phyloP scores from a whole-genome alignment of 371 early-diverging fungal genomes.

The Sporodiniella umbellata region DNA sequence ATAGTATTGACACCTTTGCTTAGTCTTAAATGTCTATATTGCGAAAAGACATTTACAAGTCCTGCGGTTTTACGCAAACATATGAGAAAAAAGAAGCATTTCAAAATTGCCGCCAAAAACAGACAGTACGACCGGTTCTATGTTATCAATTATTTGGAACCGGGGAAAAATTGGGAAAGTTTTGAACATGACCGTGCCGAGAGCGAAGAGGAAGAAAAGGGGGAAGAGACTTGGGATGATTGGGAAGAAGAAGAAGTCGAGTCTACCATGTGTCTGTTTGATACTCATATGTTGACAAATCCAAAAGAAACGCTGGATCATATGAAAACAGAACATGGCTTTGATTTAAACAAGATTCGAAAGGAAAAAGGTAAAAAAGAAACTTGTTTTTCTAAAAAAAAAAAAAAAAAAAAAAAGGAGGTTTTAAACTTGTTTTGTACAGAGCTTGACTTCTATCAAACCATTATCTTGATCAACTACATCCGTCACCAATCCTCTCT shows the following conservation, averaged over 20 bases:
- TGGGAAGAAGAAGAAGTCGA: conserved; percentile 78
- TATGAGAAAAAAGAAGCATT: conserved; percentile 98
- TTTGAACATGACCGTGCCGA: conserved; percentile 80
- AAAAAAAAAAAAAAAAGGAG: not conserved
- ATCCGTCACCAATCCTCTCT: conserved; percentile 74
- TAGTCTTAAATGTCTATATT: conserved; percentile 88
- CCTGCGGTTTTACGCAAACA: conserved; percentile 89
- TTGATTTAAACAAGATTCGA: conserved; percentile 69
- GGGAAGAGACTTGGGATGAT: conserved; percentile 59
- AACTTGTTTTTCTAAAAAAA: too few species aligned
- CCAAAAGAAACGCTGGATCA: conserved; percentile 70
- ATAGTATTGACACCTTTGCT: not conserved
- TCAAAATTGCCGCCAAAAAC: conserved; percentile 89
- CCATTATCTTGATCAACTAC: conserved; percentile 84
- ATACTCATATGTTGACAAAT: conserved; percentile 56
- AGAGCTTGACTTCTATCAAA: conserved; percentile 81
- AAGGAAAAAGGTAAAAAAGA: conserved; percentile 40
- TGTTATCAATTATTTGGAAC: conserved; percentile 92
- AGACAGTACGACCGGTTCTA: conserved; percentile 92
- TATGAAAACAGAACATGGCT: conserved; percentile 68
- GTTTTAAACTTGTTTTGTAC: conserved; percentile 2
- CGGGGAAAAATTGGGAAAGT: conserved; percentile 90
- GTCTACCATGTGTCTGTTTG: conserved; percentile 75
- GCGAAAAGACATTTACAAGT: conserved; percentile 90
- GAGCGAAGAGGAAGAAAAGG: conserved; percentile 61